These are phyloP conservation scores for Botrytis medusae DNA, from an alignment of 2,329 filamentous ascomycete genomes.

Conservation along the genomic window DNA sequence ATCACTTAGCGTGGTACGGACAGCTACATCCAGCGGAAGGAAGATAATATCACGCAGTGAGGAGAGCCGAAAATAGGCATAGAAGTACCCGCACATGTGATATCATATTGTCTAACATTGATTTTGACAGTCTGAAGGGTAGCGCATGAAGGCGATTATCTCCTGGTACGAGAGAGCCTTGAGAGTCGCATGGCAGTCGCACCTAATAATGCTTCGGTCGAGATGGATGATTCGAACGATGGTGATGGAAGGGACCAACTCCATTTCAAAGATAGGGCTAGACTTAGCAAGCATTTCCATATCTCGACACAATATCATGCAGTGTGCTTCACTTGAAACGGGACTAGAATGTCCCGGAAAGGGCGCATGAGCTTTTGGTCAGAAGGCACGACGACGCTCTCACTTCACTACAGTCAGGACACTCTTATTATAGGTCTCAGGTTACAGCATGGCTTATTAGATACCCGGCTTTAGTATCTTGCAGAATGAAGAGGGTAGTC, in stretches of 20 bases:
- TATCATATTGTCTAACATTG: background rate
- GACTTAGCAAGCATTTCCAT: background rate
- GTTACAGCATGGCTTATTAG: background rate
- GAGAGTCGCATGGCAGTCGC: constrained; percentile 1
- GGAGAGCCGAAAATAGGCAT: constrained; percentile 6
- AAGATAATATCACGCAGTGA: constrained; percentile 14
- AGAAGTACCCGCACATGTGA: constrained; percentile 17
- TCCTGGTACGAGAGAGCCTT: background rate
- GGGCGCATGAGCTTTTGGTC: background rate
- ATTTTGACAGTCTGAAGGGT: constrained; percentile 2
- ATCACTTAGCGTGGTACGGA: constrained; percentile 7
- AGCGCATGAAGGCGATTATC: constrained; percentile 3
- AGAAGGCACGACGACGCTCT: background rate
- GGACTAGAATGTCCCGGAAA: background rate
- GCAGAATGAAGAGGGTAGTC: background rate
- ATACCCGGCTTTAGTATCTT: background rate
- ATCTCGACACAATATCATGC: background rate
- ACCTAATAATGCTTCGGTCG: constrained; percentile 4
- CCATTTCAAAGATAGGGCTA: background rate
- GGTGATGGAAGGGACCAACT: background rate
- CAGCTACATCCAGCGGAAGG: constrained; percentile 12
- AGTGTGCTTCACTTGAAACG: constrained; percentile 20
- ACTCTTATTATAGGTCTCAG: background rate
- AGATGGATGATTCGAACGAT: background rate
- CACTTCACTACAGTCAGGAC: background rate